Evolutionary conservation across 164 flowering plant genomes (phyloP), one percentile per base, ranked within the genome.

Genomic region (Kalanchoe fedtschenkoi): DNA sequence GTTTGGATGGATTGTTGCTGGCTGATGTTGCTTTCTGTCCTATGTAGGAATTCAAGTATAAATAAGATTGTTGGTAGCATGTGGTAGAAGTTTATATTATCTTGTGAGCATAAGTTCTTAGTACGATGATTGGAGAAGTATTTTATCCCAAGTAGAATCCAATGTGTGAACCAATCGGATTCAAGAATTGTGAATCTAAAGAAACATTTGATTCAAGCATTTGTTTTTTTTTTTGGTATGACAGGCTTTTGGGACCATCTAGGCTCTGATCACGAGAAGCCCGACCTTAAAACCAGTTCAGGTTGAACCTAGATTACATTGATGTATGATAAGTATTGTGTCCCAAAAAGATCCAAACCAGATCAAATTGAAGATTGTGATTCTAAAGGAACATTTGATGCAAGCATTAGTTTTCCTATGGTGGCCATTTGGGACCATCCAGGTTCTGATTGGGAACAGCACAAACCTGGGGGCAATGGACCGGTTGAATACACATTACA

Each of bases 21-120:
- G 32, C 56, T 51, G 56, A 51, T 51, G 32, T 51, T 51, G 30
- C 56, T 51, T 5, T 51, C 56, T 8, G 56, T 51, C 33, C 56
- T 51, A 51, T 51, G 56, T 51, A 26, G 26, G 26, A 24, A 51
- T 26, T 32, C 56, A 51, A 51, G 28, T 9, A 51, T 51, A 26
- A 13, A 26, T n/a, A 3, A 24, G 28, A 26, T 22, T 10, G 56
- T 24, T 10, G 26, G 1, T 7, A 29, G 17, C 56, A 51, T 51
- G 32, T 26, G 21, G 56, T 0, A 51, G 22, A 51, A 51, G 56
- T 51, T 51, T 51, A 51, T 28, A 26, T 51, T 51, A 51, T 51
- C 56, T 51, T 51, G 32, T 8, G 2, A 51, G 56, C n/a, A 51
- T n/a, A 51, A 51, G 21, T 51, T 26, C 56, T 24, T 47, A 22